These are phyloP conservation scores for Xylaria polymorpha DNA, from an alignment of 2,329 filamentous ascomycete species.

Conservation along the genomic window DNA sequence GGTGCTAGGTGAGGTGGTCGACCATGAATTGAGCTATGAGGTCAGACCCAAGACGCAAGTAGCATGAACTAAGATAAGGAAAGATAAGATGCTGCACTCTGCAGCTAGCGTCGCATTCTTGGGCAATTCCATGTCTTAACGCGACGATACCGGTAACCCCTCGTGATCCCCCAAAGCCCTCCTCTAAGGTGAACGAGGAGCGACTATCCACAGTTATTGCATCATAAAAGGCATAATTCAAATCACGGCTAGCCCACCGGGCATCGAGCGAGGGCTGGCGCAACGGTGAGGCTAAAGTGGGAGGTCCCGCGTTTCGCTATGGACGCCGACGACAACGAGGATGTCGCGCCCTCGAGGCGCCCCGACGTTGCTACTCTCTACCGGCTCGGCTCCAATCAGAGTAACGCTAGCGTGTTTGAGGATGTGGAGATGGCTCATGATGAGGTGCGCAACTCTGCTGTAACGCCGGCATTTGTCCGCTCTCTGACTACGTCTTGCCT, in stretches of 20 bases:
- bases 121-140: conserved; percentile 9
- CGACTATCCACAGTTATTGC: background rate
- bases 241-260: background rate
- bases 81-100: background rate
- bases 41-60: conserved; percentile 9
- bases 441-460: conserved; percentile 67
- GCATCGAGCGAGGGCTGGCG: conserved; percentile 27
- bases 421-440: conserved; percentile 99
- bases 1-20: no score
- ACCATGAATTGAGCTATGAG: conserved; percentile 13
- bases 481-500: conserved; percentile 39
- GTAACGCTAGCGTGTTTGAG: conserved; percentile 83
- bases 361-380: conserved; percentile 60
- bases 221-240: background rate
- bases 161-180: conserved; percentile 12
- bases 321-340: conserved; percentile 44
- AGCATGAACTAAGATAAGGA: background rate
- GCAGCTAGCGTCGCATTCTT: conserved; percentile 26
- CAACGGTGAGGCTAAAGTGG: conserved; percentile 19
- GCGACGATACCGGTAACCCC: conserved; percentile 26
- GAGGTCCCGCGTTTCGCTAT: conserved; percentile 31
- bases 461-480: conserved; percentile 11
- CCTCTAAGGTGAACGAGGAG: conserved; percentile 17
- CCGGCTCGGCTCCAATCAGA: conserved; percentile 75
- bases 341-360: conserved; percentile 41